These are phyloP conservation scores for Dipteronia sinensis DNA, from an alignment of 345 rosid genomes.

Conservation along the genomic window DNA sequence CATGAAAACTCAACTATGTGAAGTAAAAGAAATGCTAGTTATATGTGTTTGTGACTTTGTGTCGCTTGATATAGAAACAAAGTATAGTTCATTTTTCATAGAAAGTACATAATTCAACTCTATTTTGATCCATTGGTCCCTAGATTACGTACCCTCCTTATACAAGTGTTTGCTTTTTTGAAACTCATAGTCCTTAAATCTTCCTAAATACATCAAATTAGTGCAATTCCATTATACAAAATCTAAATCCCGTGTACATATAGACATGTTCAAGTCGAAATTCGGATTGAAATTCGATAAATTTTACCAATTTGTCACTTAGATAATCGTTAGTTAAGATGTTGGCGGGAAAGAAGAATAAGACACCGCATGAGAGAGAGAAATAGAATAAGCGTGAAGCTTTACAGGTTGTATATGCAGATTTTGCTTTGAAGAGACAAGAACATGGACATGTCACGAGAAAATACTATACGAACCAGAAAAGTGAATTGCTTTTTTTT, in stretches of 20 bases:
- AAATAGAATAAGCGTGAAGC: conserved; percentile 14
- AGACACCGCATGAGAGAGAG: not conserved
- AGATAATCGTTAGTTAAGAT: not conserved
- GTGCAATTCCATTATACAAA: no score
- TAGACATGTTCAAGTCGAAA: not conserved
- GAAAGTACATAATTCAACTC: not conserved
- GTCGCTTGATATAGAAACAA: not conserved
- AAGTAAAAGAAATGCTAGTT: not conserved
- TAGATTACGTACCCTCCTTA: not conserved
- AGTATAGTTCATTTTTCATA: not conserved
- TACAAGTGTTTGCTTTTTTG: no score
- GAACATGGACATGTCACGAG: not conserved
- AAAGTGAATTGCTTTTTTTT: not conserved
- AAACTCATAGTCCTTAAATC: no score
- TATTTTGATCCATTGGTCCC: not conserved
- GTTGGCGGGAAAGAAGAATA: conserved; percentile 9
- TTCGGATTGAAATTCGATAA: no score
- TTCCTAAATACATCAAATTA: no score
- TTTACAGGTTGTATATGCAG: conserved; percentile 27
- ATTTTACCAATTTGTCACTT: no score
- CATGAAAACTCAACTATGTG: not conserved
- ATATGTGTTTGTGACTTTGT: not conserved
- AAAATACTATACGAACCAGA: conserved; percentile 3
- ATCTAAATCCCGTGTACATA: no score
- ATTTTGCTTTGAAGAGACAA: conserved; percentile 16